Base-by-base conservation (phyloP, 306 rosid genomes). In the Dalbergia cultrata region DNA sequence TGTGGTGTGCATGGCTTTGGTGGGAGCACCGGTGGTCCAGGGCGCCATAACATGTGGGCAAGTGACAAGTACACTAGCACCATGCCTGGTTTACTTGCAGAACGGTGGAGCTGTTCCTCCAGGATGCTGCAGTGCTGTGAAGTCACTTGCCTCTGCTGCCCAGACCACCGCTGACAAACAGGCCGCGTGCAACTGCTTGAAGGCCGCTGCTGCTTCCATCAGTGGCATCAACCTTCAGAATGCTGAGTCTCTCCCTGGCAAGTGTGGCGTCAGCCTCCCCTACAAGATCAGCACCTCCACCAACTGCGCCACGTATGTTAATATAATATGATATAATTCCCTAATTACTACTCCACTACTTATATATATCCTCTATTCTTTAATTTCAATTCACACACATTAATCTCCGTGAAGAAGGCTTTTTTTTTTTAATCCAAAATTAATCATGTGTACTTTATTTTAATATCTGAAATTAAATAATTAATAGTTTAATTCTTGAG, bases 261-360 rank as follows among this genome's bases (percentile, higher is more conserved):
- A 21, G 14, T 90, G 97, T 14, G 71, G 78, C 0, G 87, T 87
- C 44, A 52, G 5, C 37, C 66, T 90, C 31, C 94, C 94, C 64
- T 93, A 85, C 82, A 82, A 76, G 84, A 89, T 93, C 82, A 85
- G 91, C 80, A 31, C 83, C 35, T 71, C 78, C 72, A 80, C 86
- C 52, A 80, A 92, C 77, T 89, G 92, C 64, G 47, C 47, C 7
- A 8, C 47, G 47, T 43, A 43, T 7, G 47, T 43, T 26, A 26
- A 26, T n/a, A 26, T 26, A 26, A 26, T 26, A 26, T 22, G 1
- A 22, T 22, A 22, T 26, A 26, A 1, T 26, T 26, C 31, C 31
- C 31, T 26, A 26, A 22, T 22, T 22, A 22, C 22, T 21, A 21
- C 22, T 21, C 22, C 22, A 21, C 22, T 21, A 21, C 22, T 21